Conservation (phyloP, 345 rosid genomes). For the Isatis tinctoria region DNA sequence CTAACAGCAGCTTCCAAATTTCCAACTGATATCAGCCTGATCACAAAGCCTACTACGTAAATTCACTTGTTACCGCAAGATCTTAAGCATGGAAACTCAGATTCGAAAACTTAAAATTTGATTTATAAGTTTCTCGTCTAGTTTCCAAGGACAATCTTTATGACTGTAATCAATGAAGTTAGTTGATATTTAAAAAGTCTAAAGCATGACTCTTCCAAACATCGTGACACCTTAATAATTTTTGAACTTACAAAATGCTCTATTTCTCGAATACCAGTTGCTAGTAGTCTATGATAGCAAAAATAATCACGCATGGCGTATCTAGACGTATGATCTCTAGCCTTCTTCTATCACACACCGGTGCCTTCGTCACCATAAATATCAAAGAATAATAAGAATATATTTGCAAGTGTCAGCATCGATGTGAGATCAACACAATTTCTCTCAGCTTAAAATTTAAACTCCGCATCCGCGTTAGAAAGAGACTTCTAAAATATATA, state of each 20-base stretch:
- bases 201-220: not conserved
- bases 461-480: not conserved
- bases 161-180: not conserved
- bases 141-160: not conserved
- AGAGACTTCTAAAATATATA: constrained; percentile 12
- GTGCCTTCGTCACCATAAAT: not conserved
- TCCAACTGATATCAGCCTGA: constrained; percentile 88
- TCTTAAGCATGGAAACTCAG: not conserved
- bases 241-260: not conserved
- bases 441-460: not conserved
- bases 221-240: not conserved
- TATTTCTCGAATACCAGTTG: not conserved
- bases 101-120: not conserved
- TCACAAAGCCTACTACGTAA: constrained; percentile 2
- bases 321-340: not conserved
- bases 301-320: not conserved
- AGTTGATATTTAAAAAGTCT: not conserved
- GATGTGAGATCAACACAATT: not conserved
- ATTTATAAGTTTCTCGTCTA: not conserved
- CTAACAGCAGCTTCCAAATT: constrained; percentile 97
- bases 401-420: constrained; percentile 10
- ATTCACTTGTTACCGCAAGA: constrained; percentile 21
- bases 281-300: not conserved
- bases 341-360: not conserved
- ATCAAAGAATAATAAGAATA: not conserved